phyloP scores from a whole-genome alignment of 768 basidiomycete genomes.

The Mycena crocata region DNA sequence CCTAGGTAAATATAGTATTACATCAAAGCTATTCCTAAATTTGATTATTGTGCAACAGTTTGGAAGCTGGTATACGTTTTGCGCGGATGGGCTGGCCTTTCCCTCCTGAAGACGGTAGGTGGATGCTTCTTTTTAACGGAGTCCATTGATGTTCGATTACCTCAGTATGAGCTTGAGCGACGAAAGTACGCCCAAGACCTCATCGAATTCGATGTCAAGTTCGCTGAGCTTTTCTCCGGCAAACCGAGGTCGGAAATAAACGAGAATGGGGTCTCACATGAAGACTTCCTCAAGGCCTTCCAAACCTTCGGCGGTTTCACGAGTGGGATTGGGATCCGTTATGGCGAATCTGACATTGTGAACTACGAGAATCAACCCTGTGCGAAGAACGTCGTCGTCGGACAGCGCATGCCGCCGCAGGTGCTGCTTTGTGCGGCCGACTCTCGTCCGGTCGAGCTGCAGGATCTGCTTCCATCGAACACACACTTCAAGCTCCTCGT shows the following conservation, averaged over 20 bases:
- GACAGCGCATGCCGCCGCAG: slow-evolving; percentile 65
- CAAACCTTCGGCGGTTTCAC: slow-evolving; percentile 66
- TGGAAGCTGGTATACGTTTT: slow-evolving; percentile 74
- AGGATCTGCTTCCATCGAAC: slow-evolving; percentile 64
- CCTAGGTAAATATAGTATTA: slow-evolving; percentile 53
- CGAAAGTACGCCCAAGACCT: slow-evolving; percentile 77
- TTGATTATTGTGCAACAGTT: slow-evolving; percentile 41
- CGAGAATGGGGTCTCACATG: slow-evolving; percentile 63
- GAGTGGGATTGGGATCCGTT: slow-evolving; percentile 66
- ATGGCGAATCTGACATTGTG: slow-evolving; percentile 60
- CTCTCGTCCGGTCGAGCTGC: slow-evolving; percentile 61
- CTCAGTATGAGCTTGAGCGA: slow-evolving; percentile 76
- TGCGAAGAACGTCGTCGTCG: slow-evolving; percentile 57
- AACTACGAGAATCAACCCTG: slow-evolving; percentile 47
- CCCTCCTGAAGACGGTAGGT: slow-evolving; percentile 63
- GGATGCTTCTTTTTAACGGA: neutral
- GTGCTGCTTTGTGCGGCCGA: slow-evolving; percentile 63
- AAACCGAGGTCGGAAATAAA: slow-evolving; percentile 65
- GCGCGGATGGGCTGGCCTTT: slow-evolving; percentile 61
- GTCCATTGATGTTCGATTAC: neutral
- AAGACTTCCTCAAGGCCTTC: slow-evolving; percentile 65
- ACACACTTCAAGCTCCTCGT: slow-evolving; percentile 66
- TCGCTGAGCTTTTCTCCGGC: slow-evolving; percentile 74
- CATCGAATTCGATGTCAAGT: slow-evolving; percentile 77
- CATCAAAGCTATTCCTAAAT: neutral